phyloP scores from a whole-genome alignment of 2,329 filamentous ascomycete species.

The Aspergillus amoenus region DNA sequence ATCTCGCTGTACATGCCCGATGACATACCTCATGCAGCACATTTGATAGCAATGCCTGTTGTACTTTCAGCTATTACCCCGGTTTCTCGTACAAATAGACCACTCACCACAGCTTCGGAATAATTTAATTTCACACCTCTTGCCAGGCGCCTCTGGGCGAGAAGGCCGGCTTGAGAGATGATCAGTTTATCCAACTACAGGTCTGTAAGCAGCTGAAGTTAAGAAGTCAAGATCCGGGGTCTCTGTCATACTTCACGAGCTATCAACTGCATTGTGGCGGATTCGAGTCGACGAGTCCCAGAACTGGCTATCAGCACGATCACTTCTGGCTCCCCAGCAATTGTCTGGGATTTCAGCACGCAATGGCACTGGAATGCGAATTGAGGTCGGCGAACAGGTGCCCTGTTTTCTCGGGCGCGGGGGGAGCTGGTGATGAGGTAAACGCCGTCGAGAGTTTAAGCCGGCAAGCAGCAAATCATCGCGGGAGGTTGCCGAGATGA shows the following conservation, averaged over 20 bases:
- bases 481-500: too few relatives aligned
- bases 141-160: not conserved
- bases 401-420: too few relatives aligned
- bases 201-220: not conserved
- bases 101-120: not conserved
- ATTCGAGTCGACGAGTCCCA: not conserved
- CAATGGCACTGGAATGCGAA: too few relatives aligned
- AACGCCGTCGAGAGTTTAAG: too few relatives aligned
- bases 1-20: not conserved
- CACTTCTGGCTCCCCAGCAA: not conserved
- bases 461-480: too few relatives aligned
- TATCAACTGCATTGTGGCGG: not conserved
- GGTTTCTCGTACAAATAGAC: not conserved
- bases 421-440: too few relatives aligned
- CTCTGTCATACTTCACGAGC: not conserved
- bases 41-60: not conserved
- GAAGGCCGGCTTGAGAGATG: not conserved
- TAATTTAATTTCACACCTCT: not conserved
- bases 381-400: too few relatives aligned
- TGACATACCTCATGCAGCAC: not conserved
- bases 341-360: not conserved
- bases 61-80: not conserved
- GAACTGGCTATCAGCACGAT: not conserved
- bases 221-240: not conserved
- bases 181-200: conserved; percentile 2